Percentiles rank a stretch among this genome's conserved stretches.
Evolutionary conservation across 164 flowering plant species (phyloP).

Genomic region (Kingdonia uniflora): DNA sequence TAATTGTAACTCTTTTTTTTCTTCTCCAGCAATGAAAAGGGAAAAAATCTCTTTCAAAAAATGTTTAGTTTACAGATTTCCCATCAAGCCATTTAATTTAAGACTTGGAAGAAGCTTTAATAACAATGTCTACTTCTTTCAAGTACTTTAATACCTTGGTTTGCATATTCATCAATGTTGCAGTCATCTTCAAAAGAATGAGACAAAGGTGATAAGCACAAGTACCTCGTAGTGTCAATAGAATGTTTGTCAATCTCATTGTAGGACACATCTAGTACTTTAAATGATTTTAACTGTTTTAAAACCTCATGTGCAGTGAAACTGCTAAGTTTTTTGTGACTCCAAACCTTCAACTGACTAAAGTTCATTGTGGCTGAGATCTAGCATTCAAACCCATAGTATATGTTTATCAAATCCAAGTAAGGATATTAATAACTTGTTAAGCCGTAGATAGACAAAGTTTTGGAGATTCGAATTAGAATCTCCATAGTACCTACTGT

Average conservation of each 20-base stretch:
- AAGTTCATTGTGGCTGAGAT: conserved; percentile 81
- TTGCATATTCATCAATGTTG: conserved; percentile 18
- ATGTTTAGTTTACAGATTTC: conserved; percentile 18
- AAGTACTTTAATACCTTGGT: conserved; percentile 10
- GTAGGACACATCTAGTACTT: conserved; percentile 58
- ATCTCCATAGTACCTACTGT: conserved; percentile 33
- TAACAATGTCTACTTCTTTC: conserved; percentile 36
- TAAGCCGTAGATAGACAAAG: conserved; percentile 41
- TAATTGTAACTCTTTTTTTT: no score
- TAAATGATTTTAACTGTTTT: conserved; percentile 40
- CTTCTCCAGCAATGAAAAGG: no score
- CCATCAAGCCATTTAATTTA: conserved; percentile 68
- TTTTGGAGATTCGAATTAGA: conserved; percentile 8
- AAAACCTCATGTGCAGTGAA: conserved; percentile 69
- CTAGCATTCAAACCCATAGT: conserved; percentile 85
- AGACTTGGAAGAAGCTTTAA: conserved; percentile 41
- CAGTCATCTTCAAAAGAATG: conserved; percentile 29
- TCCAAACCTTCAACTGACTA: conserved; percentile 75
- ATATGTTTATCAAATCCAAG: conserved; percentile 54
- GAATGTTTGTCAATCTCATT: conserved; percentile 78
- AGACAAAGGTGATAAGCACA: conserved; percentile 65
- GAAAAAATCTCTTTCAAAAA: no score
- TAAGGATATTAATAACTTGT: conserved; percentile 55
- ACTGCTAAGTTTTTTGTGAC: conserved; percentile 58
- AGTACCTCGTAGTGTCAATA: conserved; percentile 64